Base-by-base conservation (phyloP, 2,329 filamentous ascomycete genomes). In the Alternaria infectoria region DNA sequence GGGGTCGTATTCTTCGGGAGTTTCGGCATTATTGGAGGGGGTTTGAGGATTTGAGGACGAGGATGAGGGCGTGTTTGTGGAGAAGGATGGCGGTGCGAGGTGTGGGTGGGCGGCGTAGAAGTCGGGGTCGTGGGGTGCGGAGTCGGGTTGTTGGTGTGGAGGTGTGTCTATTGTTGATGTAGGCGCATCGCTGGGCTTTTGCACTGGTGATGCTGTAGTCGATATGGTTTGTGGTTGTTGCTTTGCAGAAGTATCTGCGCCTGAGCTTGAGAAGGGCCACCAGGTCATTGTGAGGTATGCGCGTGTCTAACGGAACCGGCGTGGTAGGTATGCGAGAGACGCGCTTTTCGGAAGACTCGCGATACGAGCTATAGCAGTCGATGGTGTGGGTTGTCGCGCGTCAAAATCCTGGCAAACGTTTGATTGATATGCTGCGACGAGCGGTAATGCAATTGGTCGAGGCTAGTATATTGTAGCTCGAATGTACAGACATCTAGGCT, bases 21-120 rank as follows among this genome's bases (percentile, higher is more conserved):
- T 57, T 23, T 66, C 45, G 55, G 64, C 21, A 64, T 62, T 45
- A 6, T 23, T 9, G 7, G 55, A 4, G 4, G 56, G 8, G 26
- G 62, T 17, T 6, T 60, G 23, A 6, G 60, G 21, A 59, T 66
- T 40, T 47, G 62, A 19, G 17, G 66, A n/a, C 30, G 66, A 52
- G 50, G 65, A 25, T 40, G 66, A 51, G 44, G 68, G 46, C 30
- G 64, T 50, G 54, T 61, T 62, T 43, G 69, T 21, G 26, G 64
- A 55, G 61, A 73, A 45, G 57, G 74, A 57, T 40, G 68, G 67
- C 55, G 71, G 75, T 60, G 83, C 77, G 70, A 86, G 80, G 62
- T 84, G 82, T 65, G 83, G 82, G 59, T 88, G 80, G 56, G 89
- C 81, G 61, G 83, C 79, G 64, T 84, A 81, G 69, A 88, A 82